phyloP scores from a whole-genome alignment of 169 alveolate genomes.

The Cyclospora cayetanensis region DNA sequence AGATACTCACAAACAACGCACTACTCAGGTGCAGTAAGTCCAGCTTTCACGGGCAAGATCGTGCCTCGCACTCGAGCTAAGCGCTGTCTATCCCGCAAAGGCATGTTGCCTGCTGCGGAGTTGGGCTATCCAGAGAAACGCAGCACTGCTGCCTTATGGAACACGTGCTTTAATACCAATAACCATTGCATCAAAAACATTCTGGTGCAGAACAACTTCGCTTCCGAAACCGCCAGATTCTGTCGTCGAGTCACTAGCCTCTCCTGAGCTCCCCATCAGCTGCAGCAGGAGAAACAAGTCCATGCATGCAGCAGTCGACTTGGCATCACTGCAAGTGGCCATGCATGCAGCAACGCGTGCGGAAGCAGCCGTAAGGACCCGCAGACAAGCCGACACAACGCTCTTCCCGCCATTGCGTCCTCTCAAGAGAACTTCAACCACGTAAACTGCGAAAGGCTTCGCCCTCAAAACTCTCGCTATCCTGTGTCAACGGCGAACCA shows the following conservation, averaged over 20 bases:
- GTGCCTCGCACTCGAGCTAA: too few species aligned
- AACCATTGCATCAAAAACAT: conserved; percentile 2
- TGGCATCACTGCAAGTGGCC: conserved; percentile 1
- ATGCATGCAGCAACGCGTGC: background rate
- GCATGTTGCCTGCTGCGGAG: too few species aligned
- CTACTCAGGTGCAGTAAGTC: too few species aligned
- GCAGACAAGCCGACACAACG: background rate
- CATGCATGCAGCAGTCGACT: too few species aligned
- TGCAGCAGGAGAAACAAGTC: conserved; percentile 53
- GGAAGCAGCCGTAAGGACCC: background rate
- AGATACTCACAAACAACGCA: too few species aligned
- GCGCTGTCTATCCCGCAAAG: too few species aligned
- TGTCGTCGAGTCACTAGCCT: background rate
- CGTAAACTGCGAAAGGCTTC: too few species aligned
- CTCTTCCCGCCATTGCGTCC: background rate
- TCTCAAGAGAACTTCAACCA: too few species aligned
- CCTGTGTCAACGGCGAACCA: background rate
- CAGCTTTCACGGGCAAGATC: too few species aligned
- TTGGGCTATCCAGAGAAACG: too few species aligned
- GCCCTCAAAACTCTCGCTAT: background rate
- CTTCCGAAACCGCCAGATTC: background rate
- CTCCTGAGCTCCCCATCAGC: conserved; percentile 33
- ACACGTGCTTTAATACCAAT: background rate
- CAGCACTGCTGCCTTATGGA: too few species aligned
- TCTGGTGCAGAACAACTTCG: background rate